phyloP scores from a whole-genome alignment of 2,329 filamentous ascomycete species.

The Ascochyta rabiei region DNA sequence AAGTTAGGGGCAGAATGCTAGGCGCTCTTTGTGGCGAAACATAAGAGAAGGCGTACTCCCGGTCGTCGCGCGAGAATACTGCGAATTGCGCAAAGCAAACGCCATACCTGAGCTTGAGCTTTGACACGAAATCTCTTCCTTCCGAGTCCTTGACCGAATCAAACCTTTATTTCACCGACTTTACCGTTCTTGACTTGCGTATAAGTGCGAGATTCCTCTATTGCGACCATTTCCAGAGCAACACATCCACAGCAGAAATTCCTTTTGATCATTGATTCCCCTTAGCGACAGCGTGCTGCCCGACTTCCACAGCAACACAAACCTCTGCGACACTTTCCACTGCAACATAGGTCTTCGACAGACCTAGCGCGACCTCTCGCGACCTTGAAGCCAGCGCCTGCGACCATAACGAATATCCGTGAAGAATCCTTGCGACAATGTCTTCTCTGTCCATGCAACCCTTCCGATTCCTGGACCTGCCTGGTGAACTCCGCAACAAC shows the following conservation, averaged over 20 bases:
- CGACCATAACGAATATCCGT: not conserved
- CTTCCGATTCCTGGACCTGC: slow-evolving; percentile 36
- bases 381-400: not conserved
- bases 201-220: slow-evolving; percentile 29
- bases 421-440: slow-evolving; percentile 11
- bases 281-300: slow-evolving; percentile 18
- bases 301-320: not conserved
- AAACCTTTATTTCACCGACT: slow-evolving; percentile 15
- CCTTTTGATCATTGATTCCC: not conserved
- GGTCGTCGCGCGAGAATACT: slow-evolving; percentile 24
- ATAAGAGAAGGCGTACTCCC: slow-evolving; percentile 32
- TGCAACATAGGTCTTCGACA: not conserved
- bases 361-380: not conserved
- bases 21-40: slow-evolving; percentile 15
- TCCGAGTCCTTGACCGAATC: slow-evolving; percentile 14
- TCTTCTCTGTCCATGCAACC: slow-evolving; percentile 22
- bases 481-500: slow-evolving; percentile 34
- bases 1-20: slow-evolving; percentile 9
- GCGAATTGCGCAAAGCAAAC: slow-evolving; percentile 12
- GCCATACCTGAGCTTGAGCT: slow-evolving; percentile 13
- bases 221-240: slow-evolving; percentile 23
- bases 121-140: slow-evolving; percentile 27
- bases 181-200: slow-evolving; percentile 23
- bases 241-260: slow-evolving; percentile 13
- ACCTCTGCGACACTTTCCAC: not conserved